phyloP scores from a whole-genome alignment of 768 basidiomycete genomes.

The Mycena pura region DNA sequence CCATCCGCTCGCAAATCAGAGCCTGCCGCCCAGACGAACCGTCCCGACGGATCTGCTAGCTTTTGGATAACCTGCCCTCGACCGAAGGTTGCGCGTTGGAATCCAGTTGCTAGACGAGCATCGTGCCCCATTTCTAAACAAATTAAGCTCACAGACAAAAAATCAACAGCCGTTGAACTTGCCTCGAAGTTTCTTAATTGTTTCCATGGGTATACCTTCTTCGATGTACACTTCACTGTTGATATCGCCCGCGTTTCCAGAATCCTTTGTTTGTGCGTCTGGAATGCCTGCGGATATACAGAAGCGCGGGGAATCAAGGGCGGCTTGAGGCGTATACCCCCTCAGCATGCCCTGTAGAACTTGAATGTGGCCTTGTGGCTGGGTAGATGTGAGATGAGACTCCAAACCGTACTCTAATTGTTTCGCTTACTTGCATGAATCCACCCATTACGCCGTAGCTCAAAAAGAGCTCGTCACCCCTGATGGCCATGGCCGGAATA shows the following conservation, averaged over 20 bases:
- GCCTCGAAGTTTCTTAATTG: slow-evolving; percentile 74
- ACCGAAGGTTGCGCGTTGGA: slow-evolving; percentile 71
- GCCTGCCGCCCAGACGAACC: slow-evolving; percentile 92
- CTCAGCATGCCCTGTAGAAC: slow-evolving; percentile 90
- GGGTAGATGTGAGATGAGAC: not conserved
- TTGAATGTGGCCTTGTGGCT: slow-evolving; percentile 97
- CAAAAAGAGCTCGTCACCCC: slow-evolving; percentile 82
- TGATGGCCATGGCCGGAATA: slow-evolving; percentile 86
- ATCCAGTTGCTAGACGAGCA: slow-evolving; percentile 66
- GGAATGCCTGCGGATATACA: slow-evolving; percentile 90
- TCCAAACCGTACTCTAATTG: not conserved
- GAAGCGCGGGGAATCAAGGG: slow-evolving; percentile 94
- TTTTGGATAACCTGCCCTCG: slow-evolving; percentile 92
- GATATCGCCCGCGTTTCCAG: slow-evolving; percentile 64
- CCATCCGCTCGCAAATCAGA: slow-evolving; percentile 91
- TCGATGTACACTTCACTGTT: slow-evolving; percentile 92
- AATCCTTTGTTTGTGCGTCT: slow-evolving; percentile 54
- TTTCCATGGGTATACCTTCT: slow-evolving; percentile 72
- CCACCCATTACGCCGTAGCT: slow-evolving; percentile 94
- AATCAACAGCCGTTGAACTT: not conserved
- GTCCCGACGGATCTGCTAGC: slow-evolving; percentile 66
- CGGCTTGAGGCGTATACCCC: slow-evolving; percentile 86
- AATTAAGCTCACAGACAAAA: not conserved
- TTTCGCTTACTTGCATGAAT: slow-evolving; percentile 75
- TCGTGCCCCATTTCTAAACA: slow-evolving; percentile 87